Evolutionary conservation across 768 basidiomycete genomes (phyloP).

Genomic region (Amylocystis lapponica): DNA sequence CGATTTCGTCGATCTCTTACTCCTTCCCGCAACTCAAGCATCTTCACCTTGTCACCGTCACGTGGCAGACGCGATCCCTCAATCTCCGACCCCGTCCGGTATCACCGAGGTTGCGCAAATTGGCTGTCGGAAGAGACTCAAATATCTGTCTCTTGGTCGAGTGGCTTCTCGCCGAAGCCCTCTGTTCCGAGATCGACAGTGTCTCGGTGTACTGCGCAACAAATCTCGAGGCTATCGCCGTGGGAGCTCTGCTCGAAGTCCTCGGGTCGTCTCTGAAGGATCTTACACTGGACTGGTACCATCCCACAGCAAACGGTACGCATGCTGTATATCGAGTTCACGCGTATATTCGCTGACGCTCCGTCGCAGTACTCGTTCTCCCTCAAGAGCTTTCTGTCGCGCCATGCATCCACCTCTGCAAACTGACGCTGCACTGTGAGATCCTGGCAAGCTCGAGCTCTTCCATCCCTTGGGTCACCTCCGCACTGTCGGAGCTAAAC

Average conservation of each 20-base stretch:
- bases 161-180: constrained; percentile 16
- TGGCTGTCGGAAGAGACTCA: constrained; percentile 16
- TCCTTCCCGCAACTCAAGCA: constrained; percentile 17
- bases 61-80: constrained; percentile 8
- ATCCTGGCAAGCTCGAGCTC: constrained; percentile 12
- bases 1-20: constrained; percentile 17
- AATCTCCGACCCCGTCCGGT: background rate
- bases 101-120: constrained; percentile 5
- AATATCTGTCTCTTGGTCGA: constrained; percentile 12
- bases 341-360: no score
- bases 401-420: constrained; percentile 11
- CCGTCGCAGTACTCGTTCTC: constrained; percentile 2
- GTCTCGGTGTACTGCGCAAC: constrained; percentile 14
- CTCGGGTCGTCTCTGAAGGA: constrained; percentile 13
- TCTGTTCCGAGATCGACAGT: constrained; percentile 9
- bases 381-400: constrained; percentile 12
- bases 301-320: no score
- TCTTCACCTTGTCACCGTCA: constrained; percentile 16
- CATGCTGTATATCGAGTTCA: background rate
- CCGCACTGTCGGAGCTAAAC: constrained; percentile 12
- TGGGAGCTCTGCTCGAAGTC: constrained; percentile 14
- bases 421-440: constrained; percentile 15
- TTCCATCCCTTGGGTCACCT: constrained; percentile 15
- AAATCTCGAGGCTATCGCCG: constrained; percentile 16
- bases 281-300: constrained; percentile 21